Evolutionary conservation across 164 flowering plant species (phyloP).

Genomic region (Malania oleifera): DNA sequence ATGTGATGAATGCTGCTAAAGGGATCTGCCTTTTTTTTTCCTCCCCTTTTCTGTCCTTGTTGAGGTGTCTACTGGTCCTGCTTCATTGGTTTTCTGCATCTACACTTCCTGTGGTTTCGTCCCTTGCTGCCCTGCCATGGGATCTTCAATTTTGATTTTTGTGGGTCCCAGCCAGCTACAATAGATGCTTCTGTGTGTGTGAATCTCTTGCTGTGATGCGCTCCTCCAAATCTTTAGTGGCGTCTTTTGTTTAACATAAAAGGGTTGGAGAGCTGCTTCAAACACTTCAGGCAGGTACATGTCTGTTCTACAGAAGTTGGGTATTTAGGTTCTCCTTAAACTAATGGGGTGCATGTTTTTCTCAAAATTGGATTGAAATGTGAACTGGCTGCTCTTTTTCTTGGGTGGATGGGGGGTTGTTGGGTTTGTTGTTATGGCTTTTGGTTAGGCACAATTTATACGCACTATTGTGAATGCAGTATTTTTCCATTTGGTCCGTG

Average conservation of each 20-base stretch:
- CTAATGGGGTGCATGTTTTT: too few species aligned
- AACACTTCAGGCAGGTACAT: constrained; percentile 44
- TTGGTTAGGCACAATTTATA: too few species aligned
- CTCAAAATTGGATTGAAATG: too few species aligned
- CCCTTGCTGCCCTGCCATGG: constrained; percentile 38
- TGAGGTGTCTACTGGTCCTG: constrained; percentile 73
- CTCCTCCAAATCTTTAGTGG: constrained; percentile 21
- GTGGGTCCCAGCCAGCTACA: constrained; percentile 43
- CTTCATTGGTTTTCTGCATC: constrained; percentile 68
- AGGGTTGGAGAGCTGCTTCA: constrained; percentile 33
- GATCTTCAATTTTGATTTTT: constrained; percentile 44
- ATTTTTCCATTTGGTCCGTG: too few species aligned
- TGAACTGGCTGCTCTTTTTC: too few species aligned
- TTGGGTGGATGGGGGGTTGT: not conserved
- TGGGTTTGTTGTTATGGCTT: too few species aligned
- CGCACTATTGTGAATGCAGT: too few species aligned
- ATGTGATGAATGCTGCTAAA: constrained; percentile 7
- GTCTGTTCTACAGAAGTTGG: constrained; percentile 32
- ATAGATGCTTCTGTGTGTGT: constrained; percentile 38
- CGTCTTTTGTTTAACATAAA: constrained; percentile 19
- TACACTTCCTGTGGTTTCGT: constrained; percentile 37
- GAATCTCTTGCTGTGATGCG: constrained; percentile 30
- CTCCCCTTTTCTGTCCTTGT: constrained; percentile 29
- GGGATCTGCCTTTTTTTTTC: constrained; percentile 29
- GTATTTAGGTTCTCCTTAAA: constrained; percentile 5